A percentile compares a stretch with the other conserved stretches of the same genome.
Conservation (phyloP, 495 filamentous ascomycete species). For the Aspergillus carlsbadensis region DNA sequence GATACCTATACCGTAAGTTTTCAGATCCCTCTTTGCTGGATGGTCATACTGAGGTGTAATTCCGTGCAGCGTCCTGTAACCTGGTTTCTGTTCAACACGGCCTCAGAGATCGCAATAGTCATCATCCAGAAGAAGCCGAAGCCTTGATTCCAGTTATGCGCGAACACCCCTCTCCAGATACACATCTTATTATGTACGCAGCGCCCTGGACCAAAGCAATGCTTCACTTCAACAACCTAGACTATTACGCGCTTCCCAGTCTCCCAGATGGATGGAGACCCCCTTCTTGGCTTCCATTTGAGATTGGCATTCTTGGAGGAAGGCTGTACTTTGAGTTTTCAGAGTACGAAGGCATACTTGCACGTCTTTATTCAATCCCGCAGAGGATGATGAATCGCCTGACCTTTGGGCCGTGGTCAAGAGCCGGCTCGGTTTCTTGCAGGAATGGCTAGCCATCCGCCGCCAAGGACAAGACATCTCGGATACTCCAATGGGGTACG, state of each 20-base stretch:
- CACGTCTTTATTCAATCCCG: slow-evolving; percentile 17
- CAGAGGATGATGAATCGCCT: neutral
- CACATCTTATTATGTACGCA: slow-evolving; percentile 50
- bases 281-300: slow-evolving; percentile 46
- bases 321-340: slow-evolving; percentile 52
- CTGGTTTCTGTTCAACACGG: no score
- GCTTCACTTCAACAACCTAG: slow-evolving; percentile 50
- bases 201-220: slow-evolving; percentile 53
- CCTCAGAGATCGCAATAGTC: slow-evolving; percentile 27
- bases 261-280: slow-evolving; percentile 33
- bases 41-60: neutral
- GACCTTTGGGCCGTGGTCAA: neutral
- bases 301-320: slow-evolving; percentile 56
- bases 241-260: slow-evolving; percentile 47
- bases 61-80: slow-evolving; percentile 38
- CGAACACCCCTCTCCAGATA: neutral
- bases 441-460: slow-evolving; percentile 51
- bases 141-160: slow-evolving; percentile 40
- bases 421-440: slow-evolving; percentile 32
- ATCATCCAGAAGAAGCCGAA: slow-evolving; percentile 56
- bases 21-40: neutral
- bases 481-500: slow-evolving; percentile 57
- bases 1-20: slow-evolving; percentile 41
- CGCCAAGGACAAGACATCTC: slow-evolving; percentile 51
- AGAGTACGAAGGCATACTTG: slow-evolving; percentile 32